Evolutionary conservation across 352 stramenopile genomes (phyloP).

Genomic region (Thalassiosira livingstoniorum): DNA sequence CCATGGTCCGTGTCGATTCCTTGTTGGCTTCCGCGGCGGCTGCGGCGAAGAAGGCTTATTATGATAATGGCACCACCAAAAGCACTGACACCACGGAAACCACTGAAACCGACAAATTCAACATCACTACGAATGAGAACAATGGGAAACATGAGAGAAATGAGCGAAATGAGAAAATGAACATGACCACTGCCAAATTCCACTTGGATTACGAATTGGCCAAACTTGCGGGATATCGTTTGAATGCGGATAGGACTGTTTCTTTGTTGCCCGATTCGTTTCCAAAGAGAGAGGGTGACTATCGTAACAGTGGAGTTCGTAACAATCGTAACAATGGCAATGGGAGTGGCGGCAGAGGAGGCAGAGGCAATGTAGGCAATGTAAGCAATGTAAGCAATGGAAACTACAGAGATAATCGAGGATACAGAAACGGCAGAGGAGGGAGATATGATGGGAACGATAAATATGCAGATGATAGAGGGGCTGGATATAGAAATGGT

Average conservation of each 20-base stretch:
- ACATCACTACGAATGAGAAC: not conserved
- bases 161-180: not conserved
- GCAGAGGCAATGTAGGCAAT: not conserved
- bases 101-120: not conserved
- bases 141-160: not conserved
- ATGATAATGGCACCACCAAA: not conserved
- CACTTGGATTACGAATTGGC: constrained; percentile 49
- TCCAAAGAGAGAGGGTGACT: constrained; percentile 1
- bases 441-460: not conserved
- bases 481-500: not conserved
- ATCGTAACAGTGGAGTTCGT: not conserved
- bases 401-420: not conserved
- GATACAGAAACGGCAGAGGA: not conserved
- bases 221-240: constrained; percentile 56
- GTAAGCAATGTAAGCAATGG: not conserved
- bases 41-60: constrained; percentile 44
- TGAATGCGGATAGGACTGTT: constrained; percentile 58
- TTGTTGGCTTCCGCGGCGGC: constrained; percentile 47
- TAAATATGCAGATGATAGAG: not conserved
- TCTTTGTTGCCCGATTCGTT: not conserved
- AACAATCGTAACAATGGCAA: not conserved
- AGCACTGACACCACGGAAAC: no score
- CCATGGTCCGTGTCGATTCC: constrained; percentile 53
- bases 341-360: not conserved
- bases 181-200: constrained; percentile 47